Evolutionary conservation across 352 stramenopile species (phyloP), one percentile per base, ranked within the genome.

Genomic region (Phytophthora fragariaefolia): DNA sequence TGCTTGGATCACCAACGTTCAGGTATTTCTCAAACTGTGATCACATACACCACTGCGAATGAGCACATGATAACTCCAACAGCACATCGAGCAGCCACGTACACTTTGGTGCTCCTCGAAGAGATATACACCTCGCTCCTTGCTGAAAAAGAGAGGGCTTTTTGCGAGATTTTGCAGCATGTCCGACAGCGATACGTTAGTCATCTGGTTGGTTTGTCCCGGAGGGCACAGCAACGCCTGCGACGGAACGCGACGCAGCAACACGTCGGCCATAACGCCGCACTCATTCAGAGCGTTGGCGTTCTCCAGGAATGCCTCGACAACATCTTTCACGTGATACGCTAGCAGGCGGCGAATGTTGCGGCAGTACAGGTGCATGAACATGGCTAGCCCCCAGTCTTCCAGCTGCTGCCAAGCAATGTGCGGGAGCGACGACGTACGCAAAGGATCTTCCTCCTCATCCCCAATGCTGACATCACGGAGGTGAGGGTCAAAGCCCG

Each of bases 21-120:
- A 96, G 60, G 73, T 96, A 96, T 69, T 96, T 96, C 49, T 94
- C 87, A 63, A 92, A 93, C 83, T 91, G 48, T n/a, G 13, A 48
- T 22, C 4, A 28, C 48, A 58, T n/a, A n/a, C 15, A 69, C n/a
- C 24, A 55, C 18, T 18, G 15, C 43, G 28, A 57, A 52, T 70
- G 6, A 62, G 50, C 5, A 32, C 23, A 45, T 54, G 7, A 51
- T 7, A 32, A 17, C 1, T 24, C 12, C 6, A 36, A 48, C 2
- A 54, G 8, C 23, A 2, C 17, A 50, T 47, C 40, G 17, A 67
- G n/a, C 26, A n/a, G 10, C 17, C 9, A 83, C 77, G 50, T 73
- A 91, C 82, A 50, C 77, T 89, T 60, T 77, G 79, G 71, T 96
- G 87, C 51, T 96, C 87, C 55, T 92, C 79, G 53, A 96, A 93